Evolutionary conservation across 208 protist species (phyloP).

Genomic region (Phytomonas sp.): DNA sequence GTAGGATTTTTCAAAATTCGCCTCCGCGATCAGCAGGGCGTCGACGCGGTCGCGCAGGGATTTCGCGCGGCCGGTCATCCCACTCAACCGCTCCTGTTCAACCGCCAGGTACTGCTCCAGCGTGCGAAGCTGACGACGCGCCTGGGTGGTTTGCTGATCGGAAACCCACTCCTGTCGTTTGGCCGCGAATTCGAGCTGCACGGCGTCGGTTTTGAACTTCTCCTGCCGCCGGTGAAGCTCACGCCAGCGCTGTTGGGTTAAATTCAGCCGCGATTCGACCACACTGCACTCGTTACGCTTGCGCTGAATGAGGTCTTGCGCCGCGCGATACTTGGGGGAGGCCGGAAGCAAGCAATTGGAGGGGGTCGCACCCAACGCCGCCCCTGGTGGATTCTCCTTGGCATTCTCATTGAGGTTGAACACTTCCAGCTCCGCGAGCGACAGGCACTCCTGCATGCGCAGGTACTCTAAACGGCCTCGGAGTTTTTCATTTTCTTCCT

Average conservation of each 20-base stretch:
- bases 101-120: slow-evolving; percentile 87
- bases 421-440: slow-evolving; percentile 18
- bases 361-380: slow-evolving; percentile 7
- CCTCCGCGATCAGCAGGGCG: slow-evolving; percentile 74
- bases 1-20: slow-evolving; percentile 86
- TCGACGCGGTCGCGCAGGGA: slow-evolving; percentile 78
- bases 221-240: slow-evolving; percentile 19
- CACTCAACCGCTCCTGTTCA: slow-evolving; percentile 80
- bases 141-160: slow-evolving; percentile 11
- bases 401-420: background rate
- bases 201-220: slow-evolving; percentile 9
- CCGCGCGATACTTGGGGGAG: slow-evolving; percentile 38
- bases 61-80: slow-evolving; percentile 70
- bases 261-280: slow-evolving; percentile 30
- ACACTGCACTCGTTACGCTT: slow-evolving; percentile 39
- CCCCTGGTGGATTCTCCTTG: background rate
- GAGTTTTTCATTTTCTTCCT: slow-evolving; percentile 38
- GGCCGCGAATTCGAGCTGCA: background rate
- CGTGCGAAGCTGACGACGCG: slow-evolving; percentile 60
- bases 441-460: slow-evolving; percentile 66
- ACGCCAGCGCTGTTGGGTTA: slow-evolving; percentile 16
- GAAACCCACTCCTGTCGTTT: slow-evolving; percentile 9
- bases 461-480: slow-evolving; percentile 44
- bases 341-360: slow-evolving; percentile 19
- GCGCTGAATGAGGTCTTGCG: slow-evolving; percentile 26